Conservation (phyloP, 257 asterid genomes). For the Solanum chmielewskii region DNA sequence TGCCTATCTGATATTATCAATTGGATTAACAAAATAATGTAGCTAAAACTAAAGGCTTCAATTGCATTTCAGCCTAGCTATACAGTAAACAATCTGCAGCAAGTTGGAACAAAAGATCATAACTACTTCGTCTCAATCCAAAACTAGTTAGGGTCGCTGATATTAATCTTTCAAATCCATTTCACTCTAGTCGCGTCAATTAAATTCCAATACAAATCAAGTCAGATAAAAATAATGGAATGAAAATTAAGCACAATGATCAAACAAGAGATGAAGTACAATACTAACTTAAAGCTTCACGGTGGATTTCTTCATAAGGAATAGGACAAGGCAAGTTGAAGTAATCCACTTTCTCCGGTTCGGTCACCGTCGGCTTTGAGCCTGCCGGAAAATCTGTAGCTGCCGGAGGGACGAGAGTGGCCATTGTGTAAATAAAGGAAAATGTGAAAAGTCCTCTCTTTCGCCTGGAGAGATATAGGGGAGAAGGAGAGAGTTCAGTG, state of each 20-base stretch:
- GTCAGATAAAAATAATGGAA: neutral
- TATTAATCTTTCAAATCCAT: neutral
- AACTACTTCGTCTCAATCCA: neutral
- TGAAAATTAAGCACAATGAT: neutral
- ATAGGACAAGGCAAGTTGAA: neutral
- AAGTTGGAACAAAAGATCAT: neutral
- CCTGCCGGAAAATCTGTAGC: neutral
- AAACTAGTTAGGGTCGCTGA: neutral
- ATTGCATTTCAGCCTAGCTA: neutral
- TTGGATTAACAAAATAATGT: neutral
- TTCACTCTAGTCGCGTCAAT: neutral
- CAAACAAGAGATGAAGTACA: neutral
- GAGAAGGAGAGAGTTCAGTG: neutral
- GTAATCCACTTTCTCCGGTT: neutral
- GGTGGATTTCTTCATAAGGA: neutral
- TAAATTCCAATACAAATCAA: neutral
- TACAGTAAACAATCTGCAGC: neutral
- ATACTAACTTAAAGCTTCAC: neutral
- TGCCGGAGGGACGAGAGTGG: neutral
- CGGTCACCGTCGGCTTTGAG: neutral
- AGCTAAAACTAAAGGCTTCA: neutral
- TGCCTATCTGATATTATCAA: neutral
- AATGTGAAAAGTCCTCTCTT: neutral
- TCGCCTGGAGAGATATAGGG: neutral
- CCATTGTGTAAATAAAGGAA: neutral